A percentile compares a stretch with the other conserved stretches of the same genome.
phyloP scores from a whole-genome alignment of 345 rosid species.

The Orychophragmus violaceus region DNA sequence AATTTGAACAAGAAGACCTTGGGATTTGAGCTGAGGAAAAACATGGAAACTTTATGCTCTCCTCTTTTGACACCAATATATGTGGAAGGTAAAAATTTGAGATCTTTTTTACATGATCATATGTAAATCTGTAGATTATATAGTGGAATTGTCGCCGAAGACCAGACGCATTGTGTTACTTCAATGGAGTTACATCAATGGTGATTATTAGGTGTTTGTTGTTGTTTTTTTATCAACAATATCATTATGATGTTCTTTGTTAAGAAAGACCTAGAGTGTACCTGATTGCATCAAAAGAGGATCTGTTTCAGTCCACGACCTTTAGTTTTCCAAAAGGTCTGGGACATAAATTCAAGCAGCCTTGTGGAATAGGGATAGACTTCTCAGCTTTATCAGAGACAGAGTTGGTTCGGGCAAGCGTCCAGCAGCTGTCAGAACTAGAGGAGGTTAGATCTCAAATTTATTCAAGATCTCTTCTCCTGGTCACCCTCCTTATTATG shows the following conservation, averaged over 20 bases:
- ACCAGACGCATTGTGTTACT: neutral
- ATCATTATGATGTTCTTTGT: constrained; percentile 68
- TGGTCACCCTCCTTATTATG: too few relatives aligned
- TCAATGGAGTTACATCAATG: too few relatives aligned
- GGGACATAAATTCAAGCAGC: constrained; percentile 66
- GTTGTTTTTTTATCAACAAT: constrained; percentile 30
- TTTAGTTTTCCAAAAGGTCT: constrained; percentile 54
- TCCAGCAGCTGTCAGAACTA: too few relatives aligned
- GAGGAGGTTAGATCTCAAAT: too few relatives aligned
- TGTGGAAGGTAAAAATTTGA: too few relatives aligned
- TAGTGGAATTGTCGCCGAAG: too few relatives aligned
- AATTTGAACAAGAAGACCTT: constrained; percentile 70
- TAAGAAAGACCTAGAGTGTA: constrained; percentile 58
- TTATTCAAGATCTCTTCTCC: too few relatives aligned
- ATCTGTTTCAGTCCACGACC: constrained; percentile 37
- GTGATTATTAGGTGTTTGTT: neutral
- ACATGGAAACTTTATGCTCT: constrained; percentile 54
- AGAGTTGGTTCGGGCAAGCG: constrained; percentile 39
- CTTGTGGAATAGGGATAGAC: constrained; percentile 70
- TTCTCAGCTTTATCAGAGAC: constrained; percentile 51
- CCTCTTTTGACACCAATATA: constrained; percentile 74
- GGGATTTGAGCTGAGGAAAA: constrained; percentile 43
- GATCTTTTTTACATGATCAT: too few relatives aligned
- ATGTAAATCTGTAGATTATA: too few relatives aligned
- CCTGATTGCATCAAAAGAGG: constrained; percentile 50